Evolutionary conservation across 495 filamentous ascomycete genomes (phyloP).

Genomic region (Neurospora sp.): DNA sequence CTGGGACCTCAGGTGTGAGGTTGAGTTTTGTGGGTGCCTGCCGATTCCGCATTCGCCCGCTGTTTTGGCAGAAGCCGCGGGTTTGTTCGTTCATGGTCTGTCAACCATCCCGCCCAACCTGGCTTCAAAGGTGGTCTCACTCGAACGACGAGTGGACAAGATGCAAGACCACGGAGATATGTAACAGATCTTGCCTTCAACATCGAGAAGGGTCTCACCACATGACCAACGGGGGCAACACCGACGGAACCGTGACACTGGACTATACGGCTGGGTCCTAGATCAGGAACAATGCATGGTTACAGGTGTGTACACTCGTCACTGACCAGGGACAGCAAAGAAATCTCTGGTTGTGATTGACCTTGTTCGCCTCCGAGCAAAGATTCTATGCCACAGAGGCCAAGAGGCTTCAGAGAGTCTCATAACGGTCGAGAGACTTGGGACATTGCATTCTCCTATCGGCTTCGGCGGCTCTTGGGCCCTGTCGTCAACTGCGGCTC

Average conservation of each 20-base stretch:
- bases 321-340: not conserved
- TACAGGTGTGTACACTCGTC: not conserved
- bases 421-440: not conserved
- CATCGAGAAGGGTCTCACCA: not conserved
- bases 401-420: not conserved
- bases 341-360: not conserved
- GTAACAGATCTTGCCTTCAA: not conserved
- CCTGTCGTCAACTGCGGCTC: not conserved
- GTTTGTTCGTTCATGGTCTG: too few relatives aligned
- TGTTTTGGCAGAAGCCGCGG: not conserved
- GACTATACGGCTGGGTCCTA: not conserved
- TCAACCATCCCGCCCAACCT: not conserved
- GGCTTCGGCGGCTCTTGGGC: not conserved
- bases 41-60: not conserved
- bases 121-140: not conserved
- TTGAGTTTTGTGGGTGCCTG: not conserved
- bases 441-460: not conserved
- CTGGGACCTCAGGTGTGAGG: not conserved
- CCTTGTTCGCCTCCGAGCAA: not conserved
- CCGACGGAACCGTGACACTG: not conserved
- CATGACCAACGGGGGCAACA: not conserved
- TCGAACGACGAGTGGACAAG: not conserved
- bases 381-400: not conserved
- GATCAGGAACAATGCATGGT: not conserved
- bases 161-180: not conserved